Conservation (phyloP, 2,329 filamentous ascomycete genomes). For the Sporothrix schenckii region DNA sequence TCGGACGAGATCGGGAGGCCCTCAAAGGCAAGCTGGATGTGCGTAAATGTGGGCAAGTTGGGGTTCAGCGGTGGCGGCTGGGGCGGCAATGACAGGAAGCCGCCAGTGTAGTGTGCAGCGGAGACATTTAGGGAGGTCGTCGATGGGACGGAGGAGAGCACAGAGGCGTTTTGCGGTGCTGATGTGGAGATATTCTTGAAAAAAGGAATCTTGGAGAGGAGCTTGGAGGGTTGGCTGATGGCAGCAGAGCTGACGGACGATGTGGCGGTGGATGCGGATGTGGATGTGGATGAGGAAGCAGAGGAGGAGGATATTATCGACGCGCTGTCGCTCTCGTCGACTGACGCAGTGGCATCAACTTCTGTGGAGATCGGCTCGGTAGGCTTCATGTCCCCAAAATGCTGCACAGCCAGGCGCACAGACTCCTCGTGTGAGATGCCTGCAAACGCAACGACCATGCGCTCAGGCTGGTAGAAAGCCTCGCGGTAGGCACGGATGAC, state of each 20-base stretch:
- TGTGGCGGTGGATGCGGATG: constrained; percentile 38
- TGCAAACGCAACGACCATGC: constrained; percentile 93
- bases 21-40: constrained; percentile 96
- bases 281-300: constrained; percentile 44
- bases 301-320: constrained; percentile 41
- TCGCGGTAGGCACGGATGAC: constrained; percentile 79
- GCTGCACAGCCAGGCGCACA: constrained; percentile 75
- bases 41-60: constrained; percentile 76
- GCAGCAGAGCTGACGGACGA: constrained; percentile 29
- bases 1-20: constrained; percentile 85
- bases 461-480: constrained; percentile 83
- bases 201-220: constrained; percentile 77
- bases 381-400: constrained; percentile 87
- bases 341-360: constrained; percentile 39
- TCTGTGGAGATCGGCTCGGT: constrained; percentile 46
- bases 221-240: constrained; percentile 57
- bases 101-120: constrained; percentile 81
- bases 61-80: constrained; percentile 79
- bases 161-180: constrained; percentile 63
- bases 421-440: constrained; percentile 83
- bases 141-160: constrained; percentile 51
- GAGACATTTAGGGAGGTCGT: constrained; percentile 59
- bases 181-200: constrained; percentile 86
- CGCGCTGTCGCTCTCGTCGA: constrained; percentile 36
- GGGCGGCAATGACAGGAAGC: constrained; percentile 81